Percentiles rank a stretch among this genome's conserved stretches.
Evolutionary conservation across 495 filamentous ascomycete genomes (phyloP).

Genomic region (Aspergillus carlsbadensis): DNA sequence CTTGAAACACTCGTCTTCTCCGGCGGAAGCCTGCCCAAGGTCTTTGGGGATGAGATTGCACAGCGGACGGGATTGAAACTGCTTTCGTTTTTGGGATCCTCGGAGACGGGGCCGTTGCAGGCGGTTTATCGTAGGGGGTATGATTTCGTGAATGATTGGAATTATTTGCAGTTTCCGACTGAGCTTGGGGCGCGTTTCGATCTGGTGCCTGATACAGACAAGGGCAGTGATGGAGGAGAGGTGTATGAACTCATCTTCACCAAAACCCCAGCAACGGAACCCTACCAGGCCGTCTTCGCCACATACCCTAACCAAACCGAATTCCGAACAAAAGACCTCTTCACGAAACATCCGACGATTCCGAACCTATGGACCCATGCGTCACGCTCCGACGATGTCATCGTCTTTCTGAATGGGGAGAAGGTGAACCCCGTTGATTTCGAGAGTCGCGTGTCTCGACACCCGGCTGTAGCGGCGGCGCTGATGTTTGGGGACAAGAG

Average conservation of each 20-base stretch:
- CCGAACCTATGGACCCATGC: slow-evolving; percentile 12
- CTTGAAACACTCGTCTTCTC: slow-evolving; percentile 6
- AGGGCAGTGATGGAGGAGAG: not conserved
- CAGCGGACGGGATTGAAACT: not conserved
- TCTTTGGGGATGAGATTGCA: slow-evolving; percentile 1
- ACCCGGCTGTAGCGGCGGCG: not conserved
- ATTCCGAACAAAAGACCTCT: slow-evolving; percentile 8
- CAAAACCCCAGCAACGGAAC: slow-evolving; percentile 4
- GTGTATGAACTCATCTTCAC: slow-evolving; percentile 13
- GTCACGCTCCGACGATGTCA: slow-evolving; percentile 10
- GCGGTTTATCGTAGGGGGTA: slow-evolving; percentile 9
- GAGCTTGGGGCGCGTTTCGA: slow-evolving; percentile 7
- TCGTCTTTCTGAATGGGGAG: slow-evolving; percentile 7
- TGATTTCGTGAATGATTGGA: slow-evolving; percentile 14
- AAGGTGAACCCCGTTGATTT: slow-evolving; percentile 10
- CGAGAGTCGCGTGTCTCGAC: slow-evolving; percentile 5
- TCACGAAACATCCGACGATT: slow-evolving; percentile 6
- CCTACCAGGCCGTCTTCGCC: slow-evolving; percentile 4
- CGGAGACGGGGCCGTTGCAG: slow-evolving; percentile 8
- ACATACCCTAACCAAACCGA: not conserved
- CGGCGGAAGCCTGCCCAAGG: slow-evolving; percentile 1
- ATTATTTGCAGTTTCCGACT: slow-evolving; percentile 11
- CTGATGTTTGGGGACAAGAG: slow-evolving; percentile 1
- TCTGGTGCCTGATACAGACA: not conserved
- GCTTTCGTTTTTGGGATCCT: slow-evolving; percentile 3